Percentiles rank a stretch among this genome's conserved stretches.
These are phyloP conservation scores for Trypanosoma brucei DNA, from an alignment of 208 protist genomes.

Conservation along the genomic window DNA sequence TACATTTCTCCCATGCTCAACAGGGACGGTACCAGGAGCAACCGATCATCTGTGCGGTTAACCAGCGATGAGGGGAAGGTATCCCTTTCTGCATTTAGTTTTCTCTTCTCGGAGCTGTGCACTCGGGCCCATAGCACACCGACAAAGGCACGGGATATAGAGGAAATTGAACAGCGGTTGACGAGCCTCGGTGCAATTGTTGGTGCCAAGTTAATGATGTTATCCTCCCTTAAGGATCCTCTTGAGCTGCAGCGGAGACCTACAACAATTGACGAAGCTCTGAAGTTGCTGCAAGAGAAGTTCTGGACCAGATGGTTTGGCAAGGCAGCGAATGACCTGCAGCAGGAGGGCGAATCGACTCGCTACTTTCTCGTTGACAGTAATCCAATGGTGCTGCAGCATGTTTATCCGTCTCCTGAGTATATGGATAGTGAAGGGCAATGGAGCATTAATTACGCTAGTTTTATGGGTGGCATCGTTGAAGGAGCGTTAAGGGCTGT, in stretches of 20 bases:
- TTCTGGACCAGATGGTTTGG: slow-evolving; percentile 82
- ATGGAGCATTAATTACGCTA: slow-evolving; percentile 83
- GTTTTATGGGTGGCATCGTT: slow-evolving; percentile 81
- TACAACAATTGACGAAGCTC: slow-evolving; percentile 49
- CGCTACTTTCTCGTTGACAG: slow-evolving; percentile 81
- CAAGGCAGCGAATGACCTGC: slow-evolving; percentile 63
- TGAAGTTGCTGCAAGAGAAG: slow-evolving; percentile 70
- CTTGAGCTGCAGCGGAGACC: slow-evolving; percentile 50
- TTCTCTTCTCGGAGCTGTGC: slow-evolving; percentile 83
- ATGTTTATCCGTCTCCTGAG: slow-evolving; percentile 68
- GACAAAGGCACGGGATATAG: slow-evolving; percentile 61
- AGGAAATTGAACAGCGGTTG: slow-evolving; percentile 74
- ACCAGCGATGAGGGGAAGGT: slow-evolving; percentile 49
- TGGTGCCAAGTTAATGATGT: slow-evolving; percentile 56
- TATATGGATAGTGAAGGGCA: slow-evolving; percentile 68
- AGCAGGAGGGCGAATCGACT: slow-evolving; percentile 73
- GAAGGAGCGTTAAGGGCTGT: slow-evolving; percentile 69
- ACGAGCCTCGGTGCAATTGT: slow-evolving; percentile 68
- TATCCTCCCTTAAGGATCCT: slow-evolving; percentile 57
- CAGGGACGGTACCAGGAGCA: slow-evolving; percentile 23
- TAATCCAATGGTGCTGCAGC: slow-evolving; percentile 64
- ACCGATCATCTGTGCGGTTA: slow-evolving; percentile 14
- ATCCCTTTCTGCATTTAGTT: slow-evolving; percentile 75
- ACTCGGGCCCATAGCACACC: slow-evolving; percentile 72
- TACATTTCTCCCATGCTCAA: slow-evolving; percentile 10